Base-by-base conservation (phyloP, 768 basidiomycete species). In the Hygrophoropsis aurantiaca region DNA sequence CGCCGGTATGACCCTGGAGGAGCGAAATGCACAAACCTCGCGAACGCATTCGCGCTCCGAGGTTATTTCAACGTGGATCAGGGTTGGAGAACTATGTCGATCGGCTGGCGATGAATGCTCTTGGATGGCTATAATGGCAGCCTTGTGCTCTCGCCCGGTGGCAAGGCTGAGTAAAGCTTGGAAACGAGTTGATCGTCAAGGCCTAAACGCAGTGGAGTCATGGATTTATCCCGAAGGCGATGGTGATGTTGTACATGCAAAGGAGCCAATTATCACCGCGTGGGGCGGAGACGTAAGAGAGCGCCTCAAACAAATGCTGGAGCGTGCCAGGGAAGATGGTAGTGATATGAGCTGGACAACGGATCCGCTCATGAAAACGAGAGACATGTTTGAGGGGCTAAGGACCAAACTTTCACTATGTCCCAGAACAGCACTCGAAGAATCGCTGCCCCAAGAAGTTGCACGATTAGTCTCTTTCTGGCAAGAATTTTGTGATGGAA, bases 151-250 rank as follows among this genome's bases (percentile, higher is more conserved):
- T 13, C 71, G 82, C 21, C 85, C 90, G 15, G 74, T 93, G 18
- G 86, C 88, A 8, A 70, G 90, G 30, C 63, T 92, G 40, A 85
- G 84, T 41, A 90, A 89, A 62, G 86, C 75, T 5, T 93, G 90
- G 90, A 82, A 80, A 56, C 73, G 89, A 16, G 85, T 87, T 0
- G 85, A 89, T 48, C 60, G 78, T 0, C 70, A 74, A 18, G 79
- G 80, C 15, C 55, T 82, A 38, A 70, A 74, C 7, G 75, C 73
- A 3, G 75, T 89, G 23, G 85, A 89, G 52, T 71, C 74, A 3
- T 90, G 89, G 89, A 77, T 84, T 0, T 75, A 81, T 55, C 65
- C 71, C 23, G 64, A 61, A 43, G 61, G 61, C 9, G 69, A 67
- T 35, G 73, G 58, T 1, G 66, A 65, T 4, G 57, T 58, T 2